Conservation (phyloP, 768 basidiomycete genomes). For the Lactarius quietus region DNA sequence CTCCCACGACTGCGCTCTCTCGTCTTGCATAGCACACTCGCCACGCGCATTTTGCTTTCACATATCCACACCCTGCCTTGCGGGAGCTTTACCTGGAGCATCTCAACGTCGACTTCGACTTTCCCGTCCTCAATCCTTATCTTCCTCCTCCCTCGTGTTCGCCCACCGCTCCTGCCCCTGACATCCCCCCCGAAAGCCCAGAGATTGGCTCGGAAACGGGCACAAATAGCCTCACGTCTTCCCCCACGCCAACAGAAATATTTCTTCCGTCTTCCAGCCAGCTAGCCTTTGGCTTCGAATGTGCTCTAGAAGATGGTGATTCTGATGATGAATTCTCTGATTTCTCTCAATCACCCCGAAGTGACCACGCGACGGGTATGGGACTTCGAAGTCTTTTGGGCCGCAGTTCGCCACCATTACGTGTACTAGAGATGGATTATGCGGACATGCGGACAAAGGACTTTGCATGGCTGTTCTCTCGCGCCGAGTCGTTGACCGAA, state of each 20-base stretch:
- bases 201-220: background rate
- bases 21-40: slow-evolving; percentile 55
- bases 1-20: slow-evolving; percentile 61
- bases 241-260: background rate
- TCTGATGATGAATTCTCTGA: slow-evolving; percentile 73
- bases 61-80: slow-evolving; percentile 55
- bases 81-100: slow-evolving; percentile 58
- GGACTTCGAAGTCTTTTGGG: slow-evolving; percentile 63
- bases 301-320: slow-evolving; percentile 54
- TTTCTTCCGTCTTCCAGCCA: background rate
- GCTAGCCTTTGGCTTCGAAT: slow-evolving; percentile 9
- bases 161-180: background rate
- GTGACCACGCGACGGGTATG: slow-evolving; percentile 78
- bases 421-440: slow-evolving; percentile 71
- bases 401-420: slow-evolving; percentile 60
- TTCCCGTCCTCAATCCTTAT: slow-evolving; percentile 25
- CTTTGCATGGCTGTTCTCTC: slow-evolving; percentile 63
- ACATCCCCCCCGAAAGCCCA: background rate
- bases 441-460: slow-evolving; percentile 84
- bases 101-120: slow-evolving; percentile 58
- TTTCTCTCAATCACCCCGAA: slow-evolving; percentile 73
- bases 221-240: background rate
- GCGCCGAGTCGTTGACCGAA: slow-evolving; percentile 48
- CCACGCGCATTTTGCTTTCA: slow-evolving; percentile 61
- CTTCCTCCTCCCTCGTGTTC: slow-evolving; percentile 30